Conservation (phyloP, 306 rosid species). For the Senna tora region DNA sequence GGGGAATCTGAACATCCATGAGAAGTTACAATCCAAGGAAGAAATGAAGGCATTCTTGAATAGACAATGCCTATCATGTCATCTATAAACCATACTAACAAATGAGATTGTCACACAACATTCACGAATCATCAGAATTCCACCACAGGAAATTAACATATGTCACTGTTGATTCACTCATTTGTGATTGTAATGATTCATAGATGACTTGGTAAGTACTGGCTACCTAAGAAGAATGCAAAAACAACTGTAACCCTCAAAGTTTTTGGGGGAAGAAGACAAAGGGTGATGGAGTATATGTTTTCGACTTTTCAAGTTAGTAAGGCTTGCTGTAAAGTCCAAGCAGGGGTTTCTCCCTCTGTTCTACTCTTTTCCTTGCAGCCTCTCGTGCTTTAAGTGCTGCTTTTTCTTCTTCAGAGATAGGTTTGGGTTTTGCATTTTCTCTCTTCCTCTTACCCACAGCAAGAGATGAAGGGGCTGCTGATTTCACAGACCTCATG, state of each 20-base stretch:
- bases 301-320: constrained; percentile 44
- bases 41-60: not conserved
- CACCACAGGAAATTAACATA: not conserved
- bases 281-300: constrained; percentile 24
- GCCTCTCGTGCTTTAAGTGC: constrained; percentile 98
- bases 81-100: not conserved
- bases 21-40: not conserved
- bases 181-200: not conserved
- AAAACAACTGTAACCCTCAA: constrained; percentile 39
- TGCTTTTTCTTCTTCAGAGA: constrained; percentile 80
- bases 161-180: not conserved
- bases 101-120: not conserved
- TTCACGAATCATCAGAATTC: not conserved
- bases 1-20: constrained; percentile 27
- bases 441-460: constrained; percentile 94
- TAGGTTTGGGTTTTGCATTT: constrained; percentile 58
- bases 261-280: constrained; percentile 30
- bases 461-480: constrained; percentile 70
- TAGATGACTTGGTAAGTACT: not conserved
- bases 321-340: constrained; percentile 81
- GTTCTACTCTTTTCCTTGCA: constrained; percentile 92
- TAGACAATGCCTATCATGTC: not conserved
- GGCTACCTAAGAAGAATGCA: not conserved
- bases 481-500: constrained; percentile 66
- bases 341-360: constrained; percentile 87